These are phyloP conservation scores for Saccharum officinarum DNA, from an alignment of 176 grass and related monocot genomes.

Conservation along the genomic window DNA sequence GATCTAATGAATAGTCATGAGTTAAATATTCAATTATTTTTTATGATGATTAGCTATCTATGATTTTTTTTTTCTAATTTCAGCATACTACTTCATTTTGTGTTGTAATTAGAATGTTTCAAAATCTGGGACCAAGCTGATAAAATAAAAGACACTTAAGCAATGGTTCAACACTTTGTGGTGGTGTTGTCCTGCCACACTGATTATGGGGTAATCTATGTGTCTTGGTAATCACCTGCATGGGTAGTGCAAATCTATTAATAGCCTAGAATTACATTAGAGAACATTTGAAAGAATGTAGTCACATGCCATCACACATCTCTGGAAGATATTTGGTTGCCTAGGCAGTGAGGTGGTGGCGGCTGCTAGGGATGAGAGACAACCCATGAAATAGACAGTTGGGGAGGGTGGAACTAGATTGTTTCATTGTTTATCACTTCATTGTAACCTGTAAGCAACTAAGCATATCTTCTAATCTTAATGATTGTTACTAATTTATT, in stretches of 20 bases:
- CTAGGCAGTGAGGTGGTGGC: not conserved
- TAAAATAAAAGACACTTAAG: not conserved
- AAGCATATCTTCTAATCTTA: not conserved
- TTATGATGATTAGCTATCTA: not conserved
- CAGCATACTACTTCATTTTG: not conserved
- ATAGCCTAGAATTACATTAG: no score
- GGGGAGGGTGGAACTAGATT: not conserved
- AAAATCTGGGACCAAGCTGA: not conserved
- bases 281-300: not conserved
- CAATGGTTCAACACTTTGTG: not conserved
- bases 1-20: not conserved
- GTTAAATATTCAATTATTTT: not conserved
- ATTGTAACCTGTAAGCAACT: not conserved
- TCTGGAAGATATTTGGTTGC: not conserved
- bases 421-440: not conserved
- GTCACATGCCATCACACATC: not conserved
- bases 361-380: not conserved
- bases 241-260: not conserved
- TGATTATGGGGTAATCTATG: not conserved
- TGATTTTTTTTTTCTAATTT: not conserved
- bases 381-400: not conserved
- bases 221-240: not conserved
- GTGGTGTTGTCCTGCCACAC: not conserved
- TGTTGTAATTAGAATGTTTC: not conserved
- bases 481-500: not conserved